Percentiles rank a stretch among this genome's conserved stretches.
phyloP scores from a whole-genome alignment of 805 yeast species.

The Candida golubevii region DNA sequence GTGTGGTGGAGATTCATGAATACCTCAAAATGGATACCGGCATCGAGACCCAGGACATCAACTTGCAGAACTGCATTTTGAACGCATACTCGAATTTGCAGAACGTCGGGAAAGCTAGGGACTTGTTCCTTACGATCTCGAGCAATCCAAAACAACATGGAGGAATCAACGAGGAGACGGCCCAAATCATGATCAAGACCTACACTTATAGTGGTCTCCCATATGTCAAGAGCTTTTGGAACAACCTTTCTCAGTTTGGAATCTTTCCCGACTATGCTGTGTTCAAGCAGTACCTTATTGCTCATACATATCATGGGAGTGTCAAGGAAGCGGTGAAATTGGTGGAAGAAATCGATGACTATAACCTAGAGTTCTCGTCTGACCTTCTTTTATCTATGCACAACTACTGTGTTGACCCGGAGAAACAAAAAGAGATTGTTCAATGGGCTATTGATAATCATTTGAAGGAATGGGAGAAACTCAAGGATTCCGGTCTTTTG shows the following conservation, averaged over 20 bases:
- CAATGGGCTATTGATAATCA: slow-evolving; percentile 32
- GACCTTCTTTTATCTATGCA: slow-evolving; percentile 46
- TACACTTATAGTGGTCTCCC: slow-evolving; percentile 51
- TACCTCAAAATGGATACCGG: slow-evolving; percentile 57
- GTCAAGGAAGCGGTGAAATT: slow-evolving; percentile 52
- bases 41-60: slow-evolving; percentile 49
- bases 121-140: slow-evolving; percentile 55
- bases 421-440: slow-evolving; percentile 27
- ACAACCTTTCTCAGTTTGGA: slow-evolving; percentile 48
- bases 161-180: slow-evolving; percentile 60
- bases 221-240: slow-evolving; percentile 61
- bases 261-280: slow-evolving; percentile 50
- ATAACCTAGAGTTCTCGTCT: slow-evolving; percentile 40
- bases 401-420: slow-evolving; percentile 36
- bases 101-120: slow-evolving; percentile 52
- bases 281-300: slow-evolving; percentile 58
- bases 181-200: slow-evolving; percentile 62
- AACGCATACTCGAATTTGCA: slow-evolving; percentile 59
- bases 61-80: slow-evolving; percentile 56
- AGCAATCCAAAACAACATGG: slow-evolving; percentile 43
- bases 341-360: slow-evolving; percentile 44
- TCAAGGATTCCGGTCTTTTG: slow-evolving; percentile 22
- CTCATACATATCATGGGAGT: slow-evolving; percentile 65
- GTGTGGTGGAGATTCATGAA: slow-evolving; percentile 60
- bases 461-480: slow-evolving; percentile 26